phyloP scores from a whole-genome alignment of 345 rosid species.

The Eucalyptus rudis region DNA sequence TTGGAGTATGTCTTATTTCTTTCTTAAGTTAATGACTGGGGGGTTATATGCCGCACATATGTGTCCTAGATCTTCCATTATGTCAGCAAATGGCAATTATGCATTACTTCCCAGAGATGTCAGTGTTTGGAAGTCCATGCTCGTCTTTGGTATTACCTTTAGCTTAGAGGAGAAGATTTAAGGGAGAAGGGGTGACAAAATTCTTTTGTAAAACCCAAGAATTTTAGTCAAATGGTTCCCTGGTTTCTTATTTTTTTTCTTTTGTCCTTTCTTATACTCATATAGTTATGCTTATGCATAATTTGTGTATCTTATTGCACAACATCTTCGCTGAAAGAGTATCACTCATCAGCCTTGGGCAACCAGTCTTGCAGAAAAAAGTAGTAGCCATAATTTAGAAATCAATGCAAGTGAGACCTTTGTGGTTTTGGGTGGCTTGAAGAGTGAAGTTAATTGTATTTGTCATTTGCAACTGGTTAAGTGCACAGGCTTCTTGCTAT shows the following conservation, averaged over 20 bases:
- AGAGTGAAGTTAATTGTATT: not conserved
- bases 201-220: not conserved
- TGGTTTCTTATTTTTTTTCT: not conserved
- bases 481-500: not conserved
- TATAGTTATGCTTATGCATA: not conserved
- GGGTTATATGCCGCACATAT: not conserved
- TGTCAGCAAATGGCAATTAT: not conserved
- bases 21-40: not conserved
- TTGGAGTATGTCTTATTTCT: not conserved
- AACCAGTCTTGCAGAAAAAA: not conserved
- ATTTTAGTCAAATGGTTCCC: not conserved
- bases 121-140: not conserved
- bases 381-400: not conserved
- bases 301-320: not conserved
- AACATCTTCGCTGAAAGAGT: not conserved
- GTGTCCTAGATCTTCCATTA: not conserved
- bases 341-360: not conserved
- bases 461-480: not conserved
- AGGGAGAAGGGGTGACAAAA: not conserved
- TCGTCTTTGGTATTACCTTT: not conserved
- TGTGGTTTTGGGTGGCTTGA: not conserved
- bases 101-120: not conserved
- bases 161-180: not conserved
- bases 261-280: not conserved
- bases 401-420: not conserved